These are phyloP conservation scores for Kentomonas sorsogonicus DNA, from an alignment of 208 protist genomes.

Conservation along the genomic window DNA sequence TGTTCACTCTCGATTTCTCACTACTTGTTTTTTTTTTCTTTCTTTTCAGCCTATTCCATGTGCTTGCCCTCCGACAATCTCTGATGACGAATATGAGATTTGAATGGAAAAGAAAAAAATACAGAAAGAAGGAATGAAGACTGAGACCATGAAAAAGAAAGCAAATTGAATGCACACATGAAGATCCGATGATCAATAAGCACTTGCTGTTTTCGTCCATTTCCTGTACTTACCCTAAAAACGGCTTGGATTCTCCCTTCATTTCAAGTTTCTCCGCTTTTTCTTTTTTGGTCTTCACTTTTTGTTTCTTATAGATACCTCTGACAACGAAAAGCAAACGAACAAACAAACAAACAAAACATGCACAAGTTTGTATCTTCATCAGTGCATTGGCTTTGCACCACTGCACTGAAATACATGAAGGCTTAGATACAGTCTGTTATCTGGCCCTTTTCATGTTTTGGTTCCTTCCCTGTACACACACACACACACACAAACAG, in stretches of 20 bases:
- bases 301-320: constrained; percentile 8
- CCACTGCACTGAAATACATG: too few relatives aligned
- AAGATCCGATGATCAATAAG: too few relatives aligned
- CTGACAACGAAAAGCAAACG: neutral
- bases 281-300: constrained; percentile 3
- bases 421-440: too few relatives aligned
- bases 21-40: constrained; percentile 14
- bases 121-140: too few relatives aligned
- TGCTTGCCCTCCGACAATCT: neutral
- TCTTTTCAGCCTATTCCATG: neutral
- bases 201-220: too few relatives aligned
- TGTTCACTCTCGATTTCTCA: constrained; percentile 3
- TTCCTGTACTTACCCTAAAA: neutral
- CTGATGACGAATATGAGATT: constrained; percentile 14
- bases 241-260: constrained; percentile 3
- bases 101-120: too few relatives aligned
- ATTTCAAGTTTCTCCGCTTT: constrained; percentile 7
- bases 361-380: neutral
- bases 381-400: neutral
- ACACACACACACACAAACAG: too few relatives aligned
- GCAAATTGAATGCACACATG: too few relatives aligned
- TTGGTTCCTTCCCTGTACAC: too few relatives aligned
- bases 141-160: too few relatives aligned
- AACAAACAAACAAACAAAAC: neutral
- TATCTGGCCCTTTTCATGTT: too few relatives aligned